Base-by-base conservation (phyloP, 305 asterid species). In the Solanum hybrid region DNA sequence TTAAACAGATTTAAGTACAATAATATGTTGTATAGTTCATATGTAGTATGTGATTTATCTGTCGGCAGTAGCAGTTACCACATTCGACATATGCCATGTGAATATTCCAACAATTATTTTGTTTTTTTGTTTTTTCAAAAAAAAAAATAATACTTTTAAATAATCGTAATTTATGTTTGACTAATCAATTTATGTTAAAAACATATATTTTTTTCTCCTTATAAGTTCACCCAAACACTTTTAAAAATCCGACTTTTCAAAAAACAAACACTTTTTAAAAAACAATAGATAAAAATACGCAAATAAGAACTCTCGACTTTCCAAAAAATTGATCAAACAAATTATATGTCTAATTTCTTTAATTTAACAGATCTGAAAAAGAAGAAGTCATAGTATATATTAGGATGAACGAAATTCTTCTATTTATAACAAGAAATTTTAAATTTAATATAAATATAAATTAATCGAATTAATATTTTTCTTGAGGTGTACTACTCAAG, bases 71-170 rank as follows among this genome's bases (percentile, higher is more conserved):
- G 29, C 45, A 33, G 84, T 79, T 79, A 20, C 84, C 45, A 79
- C 84, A 79, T 79, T 33, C 84, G 8, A 32, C 29, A 79, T 79
- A 79, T 79, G 84, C 84, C 84, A 79, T 34, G 12, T 79, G 84
- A 78, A 33, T 78, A 78, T 78, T 36, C 85, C 20, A 34, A 34
- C 31, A 79, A 79, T 34, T 5, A 10, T 34, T 13, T 70, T 70
- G 29, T 24, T 24, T 26, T 70, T 24, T 0, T 61, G 1, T 26
- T 31, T 76, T 76, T 31, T 14, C 11, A 9, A 29, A 75, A 29
- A 29, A 29, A 68, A 10, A 15, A 76, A 14, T 1, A n/a, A 68
- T 2, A 61, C 4, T 20, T 17, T 20, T 20, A 7, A 20, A 61
- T 61, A 61, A 1, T 72, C 15, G 3, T 13, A 75, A 29, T 6